Conservation (phyloP, 352 stramenopile genomes). For the Phytophthora rubi region DNA sequence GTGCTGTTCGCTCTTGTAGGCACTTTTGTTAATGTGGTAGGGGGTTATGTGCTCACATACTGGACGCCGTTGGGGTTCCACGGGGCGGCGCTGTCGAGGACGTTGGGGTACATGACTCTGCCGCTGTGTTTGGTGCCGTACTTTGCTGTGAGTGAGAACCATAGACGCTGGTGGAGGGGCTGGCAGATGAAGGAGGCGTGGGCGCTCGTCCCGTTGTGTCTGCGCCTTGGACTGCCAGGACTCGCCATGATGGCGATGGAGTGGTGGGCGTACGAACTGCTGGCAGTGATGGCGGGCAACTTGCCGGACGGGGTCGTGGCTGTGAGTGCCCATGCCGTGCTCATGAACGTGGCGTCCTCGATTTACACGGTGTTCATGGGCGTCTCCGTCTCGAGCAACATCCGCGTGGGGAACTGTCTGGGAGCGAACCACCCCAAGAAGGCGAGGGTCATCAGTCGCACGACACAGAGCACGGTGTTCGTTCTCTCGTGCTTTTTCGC, state of each 20-base stretch:
- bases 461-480: conserved; percentile 54
- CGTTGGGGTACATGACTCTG: conserved; percentile 61
- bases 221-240: conserved; percentile 52
- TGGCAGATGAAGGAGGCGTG: conserved; percentile 52
- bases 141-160: conserved; percentile 45
- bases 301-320: conserved; percentile 73
- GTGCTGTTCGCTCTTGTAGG: conserved; percentile 57
- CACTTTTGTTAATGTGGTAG: conserved; percentile 68
- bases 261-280: conserved; percentile 83
- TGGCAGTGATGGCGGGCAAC: conserved; percentile 72
- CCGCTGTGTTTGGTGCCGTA: conserved; percentile 62
- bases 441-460: conserved; percentile 59
- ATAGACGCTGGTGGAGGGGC: conserved; percentile 51
- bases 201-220: conserved; percentile 56
- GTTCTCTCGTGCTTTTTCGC: conserved; percentile 49
- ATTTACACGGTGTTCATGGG: conserved; percentile 82
- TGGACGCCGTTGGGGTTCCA: conserved; percentile 71
- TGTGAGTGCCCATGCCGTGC: conserved; percentile 76
- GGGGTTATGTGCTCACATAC: conserved; percentile 80
- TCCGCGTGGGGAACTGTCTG: conserved; percentile 81
- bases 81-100: conserved; percentile 71
- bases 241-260: conserved; percentile 75
- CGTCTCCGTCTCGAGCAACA: conserved; percentile 69
- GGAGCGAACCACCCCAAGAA: conserved; percentile 77
- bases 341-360: conserved; percentile 71